Percentiles rank a stretch among this genome's conserved stretches.
Conservation (phyloP, 768 basidiomycete genomes). For the Postia placenta region DNA sequence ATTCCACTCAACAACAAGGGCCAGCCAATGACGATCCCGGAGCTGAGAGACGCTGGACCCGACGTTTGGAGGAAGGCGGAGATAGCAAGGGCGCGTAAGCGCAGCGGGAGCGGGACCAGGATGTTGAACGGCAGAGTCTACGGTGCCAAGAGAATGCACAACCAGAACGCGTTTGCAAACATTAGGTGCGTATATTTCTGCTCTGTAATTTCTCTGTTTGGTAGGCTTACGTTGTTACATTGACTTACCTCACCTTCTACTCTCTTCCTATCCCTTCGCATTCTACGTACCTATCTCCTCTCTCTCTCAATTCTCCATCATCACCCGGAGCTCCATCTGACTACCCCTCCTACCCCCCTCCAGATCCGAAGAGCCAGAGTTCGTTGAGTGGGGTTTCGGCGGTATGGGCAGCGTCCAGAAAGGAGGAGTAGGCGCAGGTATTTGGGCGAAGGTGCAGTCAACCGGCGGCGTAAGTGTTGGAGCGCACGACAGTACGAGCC, state of each 20-base stretch:
- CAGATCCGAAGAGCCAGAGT: conserved; percentile 63
- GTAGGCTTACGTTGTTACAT: neutral
- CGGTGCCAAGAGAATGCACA: conserved; percentile 36
- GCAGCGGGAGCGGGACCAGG: neutral
- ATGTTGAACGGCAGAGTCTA: conserved; percentile 89
- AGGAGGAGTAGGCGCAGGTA: conserved; percentile 8
- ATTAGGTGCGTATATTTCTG: conserved; percentile 21
- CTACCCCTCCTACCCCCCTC: neutral
- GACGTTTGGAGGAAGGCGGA: conserved; percentile 3
- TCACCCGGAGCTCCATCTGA: neutral
- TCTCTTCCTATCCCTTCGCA: neutral
- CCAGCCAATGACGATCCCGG: neutral
- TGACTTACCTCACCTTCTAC: neutral
- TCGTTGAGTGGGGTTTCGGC: conserved; percentile 91
- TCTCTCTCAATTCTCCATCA: neutral
- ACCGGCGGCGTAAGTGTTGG: conserved; percentile 16
- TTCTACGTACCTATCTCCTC: neutral
- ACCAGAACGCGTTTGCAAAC: conserved; percentile 57
- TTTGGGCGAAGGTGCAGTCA: conserved; percentile 20
- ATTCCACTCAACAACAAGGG: conserved; percentile 14
- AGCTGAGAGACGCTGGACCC: neutral
- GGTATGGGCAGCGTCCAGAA: conserved; percentile 57
- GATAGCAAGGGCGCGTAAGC: conserved; percentile 4
- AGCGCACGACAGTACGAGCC: conserved; percentile 5
- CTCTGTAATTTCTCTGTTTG: neutral